Percentiles rank a stretch among this genome's conserved stretches.
phyloP scores from a whole-genome alignment of 2,329 filamentous ascomycete genomes.

The Pseudocercospora cruenta region DNA sequence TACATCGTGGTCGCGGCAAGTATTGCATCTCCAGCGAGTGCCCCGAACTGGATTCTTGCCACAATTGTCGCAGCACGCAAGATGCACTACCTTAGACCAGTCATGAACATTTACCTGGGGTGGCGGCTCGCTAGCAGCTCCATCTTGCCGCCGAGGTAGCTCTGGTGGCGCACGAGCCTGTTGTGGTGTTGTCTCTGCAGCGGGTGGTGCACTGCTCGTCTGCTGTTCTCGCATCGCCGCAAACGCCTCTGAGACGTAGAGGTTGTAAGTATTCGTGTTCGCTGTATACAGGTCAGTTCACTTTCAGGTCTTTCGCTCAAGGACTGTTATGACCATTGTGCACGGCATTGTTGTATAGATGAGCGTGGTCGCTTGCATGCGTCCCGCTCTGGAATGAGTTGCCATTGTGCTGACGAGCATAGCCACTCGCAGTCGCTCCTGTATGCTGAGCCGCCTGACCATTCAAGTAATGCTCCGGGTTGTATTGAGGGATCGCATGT shows the following conservation, averaged over 20 bases:
- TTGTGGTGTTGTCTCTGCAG: background rate
- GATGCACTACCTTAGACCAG: slow-evolving; percentile 14
- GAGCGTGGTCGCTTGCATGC: slow-evolving; percentile 11
- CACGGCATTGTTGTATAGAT: slow-evolving; percentile 4
- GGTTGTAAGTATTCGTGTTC: slow-evolving; percentile 17
- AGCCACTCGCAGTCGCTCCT: slow-evolving; percentile 3
- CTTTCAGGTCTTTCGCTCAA: background rate
- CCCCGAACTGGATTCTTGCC: slow-evolving; percentile 1
- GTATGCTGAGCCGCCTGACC: slow-evolving; percentile 8
- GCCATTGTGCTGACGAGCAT: slow-evolving; percentile 11
- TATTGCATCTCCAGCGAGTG: slow-evolving; percentile 8
- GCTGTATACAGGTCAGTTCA: background rate
- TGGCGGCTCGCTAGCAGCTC: slow-evolving; percentile 2
- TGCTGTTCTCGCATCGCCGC: slow-evolving; percentile 10
- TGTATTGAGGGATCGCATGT: background rate
- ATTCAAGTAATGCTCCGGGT: slow-evolving; percentile 2
- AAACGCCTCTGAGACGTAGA: background rate
- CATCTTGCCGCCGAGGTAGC: slow-evolving; percentile 8
- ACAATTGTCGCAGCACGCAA: slow-evolving; percentile 14
- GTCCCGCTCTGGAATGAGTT: slow-evolving; percentile 11
- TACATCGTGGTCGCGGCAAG: slow-evolving; percentile 15
- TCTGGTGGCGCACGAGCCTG: background rate
- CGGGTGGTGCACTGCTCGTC: slow-evolving; percentile 13
- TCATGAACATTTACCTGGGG: background rate
- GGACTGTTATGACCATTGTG: slow-evolving; percentile 3